Conservation (phyloP, 306 rosid genomes). For the Citrullus mucosospermus region DNA sequence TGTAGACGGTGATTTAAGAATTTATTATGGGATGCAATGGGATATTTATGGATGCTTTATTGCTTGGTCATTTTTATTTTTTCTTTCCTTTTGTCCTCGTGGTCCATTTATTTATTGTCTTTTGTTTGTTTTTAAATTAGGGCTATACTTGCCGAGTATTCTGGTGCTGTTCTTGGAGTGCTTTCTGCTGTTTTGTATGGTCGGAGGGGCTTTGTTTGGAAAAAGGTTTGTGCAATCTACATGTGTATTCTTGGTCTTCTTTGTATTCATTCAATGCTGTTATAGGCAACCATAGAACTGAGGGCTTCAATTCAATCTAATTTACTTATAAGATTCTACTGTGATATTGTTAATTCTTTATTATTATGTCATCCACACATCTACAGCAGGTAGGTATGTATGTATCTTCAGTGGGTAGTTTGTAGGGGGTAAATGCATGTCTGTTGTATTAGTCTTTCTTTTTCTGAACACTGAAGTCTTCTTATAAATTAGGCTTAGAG, state of each 20-base stretch:
- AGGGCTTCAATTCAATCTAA: background rate
- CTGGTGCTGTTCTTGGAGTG: constrained; percentile 96
- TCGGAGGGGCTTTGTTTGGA: constrained; percentile 65
- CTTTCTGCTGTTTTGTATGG: constrained; percentile 85
- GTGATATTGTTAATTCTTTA: background rate
- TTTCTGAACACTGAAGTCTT: background rate
- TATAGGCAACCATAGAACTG: background rate
- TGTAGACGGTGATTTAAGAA: background rate
- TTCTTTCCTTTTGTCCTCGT: background rate
- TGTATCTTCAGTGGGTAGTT: too few relatives aligned
- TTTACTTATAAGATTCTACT: background rate
- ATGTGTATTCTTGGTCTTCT: background rate
- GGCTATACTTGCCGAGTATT: constrained; percentile 91
- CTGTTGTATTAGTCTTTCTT: background rate
- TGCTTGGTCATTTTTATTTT: background rate
- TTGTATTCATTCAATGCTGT: background rate
- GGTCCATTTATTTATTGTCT: background rate
- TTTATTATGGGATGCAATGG: background rate
- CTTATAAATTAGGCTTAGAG: background rate
- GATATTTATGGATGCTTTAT: constrained; percentile 6
- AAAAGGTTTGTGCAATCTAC: constrained; percentile 45
- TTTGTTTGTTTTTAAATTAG: constrained; percentile 27
- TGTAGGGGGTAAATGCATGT: background rate
- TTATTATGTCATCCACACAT: background rate
- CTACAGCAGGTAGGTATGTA: background rate